Evolutionary conservation across 2,329 filamentous ascomycete genomes (phyloP).

Genomic region (Fonsecaea erecta): DNA sequence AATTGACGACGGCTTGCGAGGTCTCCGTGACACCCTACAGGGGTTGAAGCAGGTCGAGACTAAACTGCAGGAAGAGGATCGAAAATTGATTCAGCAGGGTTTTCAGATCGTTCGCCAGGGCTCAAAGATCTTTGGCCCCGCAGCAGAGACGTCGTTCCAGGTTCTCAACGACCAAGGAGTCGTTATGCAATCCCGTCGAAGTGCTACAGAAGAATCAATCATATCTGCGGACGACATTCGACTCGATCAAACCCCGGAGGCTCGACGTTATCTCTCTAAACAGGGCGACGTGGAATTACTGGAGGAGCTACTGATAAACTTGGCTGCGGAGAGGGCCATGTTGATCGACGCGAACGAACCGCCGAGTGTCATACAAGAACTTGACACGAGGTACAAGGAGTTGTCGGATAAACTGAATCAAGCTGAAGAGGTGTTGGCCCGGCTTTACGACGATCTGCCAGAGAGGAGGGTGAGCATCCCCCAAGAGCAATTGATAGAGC

Average conservation of each 20-base stretch:
- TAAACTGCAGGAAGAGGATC: conserved; percentile 7
- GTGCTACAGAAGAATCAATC: neutral
- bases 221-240: conserved; percentile 14
- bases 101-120: neutral
- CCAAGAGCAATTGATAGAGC: conserved; percentile 10
- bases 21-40: neutral
- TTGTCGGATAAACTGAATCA: neutral
- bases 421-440: conserved; percentile 12
- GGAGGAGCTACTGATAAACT: conserved; percentile 3
- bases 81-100: conserved; percentile 7
- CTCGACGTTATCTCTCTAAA: conserved; percentile 17
- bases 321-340: conserved; percentile 7
- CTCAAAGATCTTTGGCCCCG: conserved; percentile 16
- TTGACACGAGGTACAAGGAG: conserved; percentile 7
- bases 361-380: neutral
- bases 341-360: neutral
- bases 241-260: conserved; percentile 15
- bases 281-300: conserved; percentile 20
- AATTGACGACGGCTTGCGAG: neutral
- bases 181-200: neutral
- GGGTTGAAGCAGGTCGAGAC: conserved; percentile 3
- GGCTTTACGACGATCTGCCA: conserved; percentile 12
- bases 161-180: conserved; percentile 16
- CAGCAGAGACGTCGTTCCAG: conserved; percentile 3
- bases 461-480: conserved; percentile 17